Base-by-base conservation (phyloP, 192 early-diverging fungal species). In the Globomyces pollinis-pini region DNA sequence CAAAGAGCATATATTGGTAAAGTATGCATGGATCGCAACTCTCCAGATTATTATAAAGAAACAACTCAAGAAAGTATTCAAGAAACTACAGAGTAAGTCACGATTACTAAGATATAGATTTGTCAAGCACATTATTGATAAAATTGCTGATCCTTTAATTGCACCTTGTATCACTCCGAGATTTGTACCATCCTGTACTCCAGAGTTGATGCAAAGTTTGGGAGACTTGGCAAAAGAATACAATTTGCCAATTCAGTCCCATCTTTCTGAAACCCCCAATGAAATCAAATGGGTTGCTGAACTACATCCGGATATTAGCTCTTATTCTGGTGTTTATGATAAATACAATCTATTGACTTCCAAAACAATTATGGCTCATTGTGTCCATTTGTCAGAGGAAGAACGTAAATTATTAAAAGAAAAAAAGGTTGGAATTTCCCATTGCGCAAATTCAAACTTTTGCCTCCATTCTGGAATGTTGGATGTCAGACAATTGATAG, bases 1-100 rank as follows among this genome's bases (percentile, higher is more conserved):
- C 95, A 98, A 69, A 87, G 95, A 53, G 93, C 87, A 18, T 90
- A 82, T 65, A 84, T 98, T 32, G 95, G 95, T 16, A 95, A 96
- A 64, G 93, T 98, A 52, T 91, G 90, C 77, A 98, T 98, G 95
- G 91, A 94, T 69, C 73, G 84, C 56, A 91, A 94, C 64, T 67
- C 80, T 0, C 90, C 91, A 23, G 78, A 84, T 31, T 85, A 78
- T 62, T 88, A 91, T 68, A 64, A 80, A 23, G 53, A 59, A 29
- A 83, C 80, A 4, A 86, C 85, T 5, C 75, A 84, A 28, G 66
- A 74, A 18, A 86, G 80, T 60, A 58, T 94, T 26, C 56, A 70
- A 12, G 77, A 79, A 20, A 98, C 91, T 0, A 68, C 74, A 16
- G 42, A 50, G 26, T 73, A 71, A 44, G 34, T 75, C 18, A 38